Base-by-base conservation (phyloP, 2,329 filamentous ascomycete genomes). In the Didymellaceae sp. region DNA sequence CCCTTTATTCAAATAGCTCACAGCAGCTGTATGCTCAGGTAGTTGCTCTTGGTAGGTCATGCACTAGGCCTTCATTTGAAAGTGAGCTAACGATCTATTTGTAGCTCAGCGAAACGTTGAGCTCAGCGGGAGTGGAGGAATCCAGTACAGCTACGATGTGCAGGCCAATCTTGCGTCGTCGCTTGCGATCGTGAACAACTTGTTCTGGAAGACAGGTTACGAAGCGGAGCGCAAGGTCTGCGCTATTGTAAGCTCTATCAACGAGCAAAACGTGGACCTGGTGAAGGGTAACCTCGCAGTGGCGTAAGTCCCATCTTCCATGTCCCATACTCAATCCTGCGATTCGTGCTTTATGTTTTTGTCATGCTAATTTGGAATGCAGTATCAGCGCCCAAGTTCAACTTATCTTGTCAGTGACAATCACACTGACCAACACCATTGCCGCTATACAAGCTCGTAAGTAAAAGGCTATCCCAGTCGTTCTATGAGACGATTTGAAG, bases 201-300 rank as follows among this genome's bases (percentile, higher is more conserved):
- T 39, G 14, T n/a, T 47, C 20, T 47, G 44, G 44, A 5, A 18
- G 11, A 40, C 35, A 5, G 35, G 34, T 2, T 39, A 33, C 16
- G 17, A 47, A 14, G 18, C 34, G 4, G 44, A 47, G 21, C 26
- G 22, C 20, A 40, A 33, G 25, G 21, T 47, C 5, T 47, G 44
- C n/a, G 18, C 35, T 20, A 47, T 47, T 11, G 22, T 34, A 13
- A 40, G 33, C 13, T 47, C 28, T 2, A 47, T 47, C 20, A 47
- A 47, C 6, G 25, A 47, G 26, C 44, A 47, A 17, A 47, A 47
- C 16, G 35, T 47, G 2, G 35, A 40, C 7, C 39, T 3, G 7
- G 44, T 47, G 25, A 32, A 26, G 20, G 44, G 44, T 0, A 24
- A 30, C 4, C 35, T 47, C 8, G 13, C n/a, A 10, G 26, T 34